Evolutionary conservation across 1,284 basidiomycete species (phyloP), one percentile per base, ranked within the genome.

Genomic region (Cutaneotrichosporon daszewskae): DNA sequence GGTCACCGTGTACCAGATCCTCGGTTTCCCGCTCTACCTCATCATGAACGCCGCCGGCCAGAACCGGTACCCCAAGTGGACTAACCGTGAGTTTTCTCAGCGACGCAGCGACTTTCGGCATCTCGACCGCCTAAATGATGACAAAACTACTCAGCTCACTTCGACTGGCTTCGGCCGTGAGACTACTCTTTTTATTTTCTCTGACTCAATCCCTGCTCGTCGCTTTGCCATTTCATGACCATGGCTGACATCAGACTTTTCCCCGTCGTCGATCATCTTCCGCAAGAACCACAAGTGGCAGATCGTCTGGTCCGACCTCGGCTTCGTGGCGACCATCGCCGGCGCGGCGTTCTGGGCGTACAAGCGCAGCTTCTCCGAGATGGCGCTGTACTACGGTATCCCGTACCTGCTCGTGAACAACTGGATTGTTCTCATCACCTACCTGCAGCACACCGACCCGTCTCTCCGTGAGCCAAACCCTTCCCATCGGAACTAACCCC

Each of bases 361-460:
- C 69, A 69, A 77, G 44, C 81, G 77, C 46, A 83, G 87, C n/a
- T 85, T 91, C 73, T 69, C 72, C 41, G 81, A 83, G 49, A 84
- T 96, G 47, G 79, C 89, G 74, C 76, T 80, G 52, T 74, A 87
- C 60, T 98, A 97, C 71, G 69, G 86, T 45, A 78, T 89, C 20
- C 90, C 94, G 41, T 98, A 98, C 77, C 77, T 98, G 53, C 90
- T 84, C 81, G 87, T 75, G 64, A 80, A 81, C 75, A 72, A 79
- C 77, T 91, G 87, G 87, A 78, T 94, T 41, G 86, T 94, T 49
- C 66, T 87, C 57, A 90, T 92, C 75, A 91, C 88, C 23, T 92
- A 88, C 83, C 79, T 97, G 49, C 95, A 97, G 75, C 95, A 97
- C 78, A 96, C 94, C 60, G 94, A 97, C 74, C 89, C 91, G 17